These are phyloP conservation scores for Arabidopsis arenosa DNA, from an alignment of 345 rosid genomes.

Conservation along the genomic window DNA sequence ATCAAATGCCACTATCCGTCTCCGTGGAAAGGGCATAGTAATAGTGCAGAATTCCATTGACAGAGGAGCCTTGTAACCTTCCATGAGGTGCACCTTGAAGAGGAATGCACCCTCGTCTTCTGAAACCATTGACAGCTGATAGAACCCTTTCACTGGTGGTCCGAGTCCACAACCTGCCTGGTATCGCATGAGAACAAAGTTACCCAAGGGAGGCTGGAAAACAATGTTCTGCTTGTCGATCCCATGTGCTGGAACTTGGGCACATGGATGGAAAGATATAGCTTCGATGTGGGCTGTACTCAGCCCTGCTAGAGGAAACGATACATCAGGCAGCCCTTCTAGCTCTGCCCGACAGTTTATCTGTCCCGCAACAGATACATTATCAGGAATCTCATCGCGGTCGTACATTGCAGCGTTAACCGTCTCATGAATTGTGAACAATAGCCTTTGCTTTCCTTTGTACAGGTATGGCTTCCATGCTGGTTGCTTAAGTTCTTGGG, in stretches of 20 bases:
- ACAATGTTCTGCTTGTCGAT: conserved; percentile 79
- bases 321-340: conserved; percentile 93
- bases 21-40: conserved; percentile 90
- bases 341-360: conserved; percentile 90
- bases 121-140: conserved; percentile 95
- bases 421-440: conserved; percentile 82
- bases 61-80: conserved; percentile 82
- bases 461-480: conserved; percentile 95
- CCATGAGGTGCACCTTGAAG: conserved; percentile 82
- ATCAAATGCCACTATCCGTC: conserved; percentile 75
- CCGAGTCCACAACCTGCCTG: conserved; percentile 75
- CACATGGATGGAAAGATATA: conserved; percentile 87
- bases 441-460: conserved; percentile 82
- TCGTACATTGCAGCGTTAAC: conserved; percentile 87
- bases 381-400: conserved; percentile 89
- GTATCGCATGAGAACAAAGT: conserved; percentile 83
- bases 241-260: conserved; percentile 88
- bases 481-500: conserved; percentile 83
- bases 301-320: conserved; percentile 79
- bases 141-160: conserved; percentile 91
- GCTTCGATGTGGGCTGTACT: conserved; percentile 66
- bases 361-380: conserved; percentile 82
- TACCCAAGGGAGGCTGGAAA: conserved; percentile 87
- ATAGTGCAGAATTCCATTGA: conserved; percentile 90
- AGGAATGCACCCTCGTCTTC: conserved; percentile 98